These are phyloP conservation scores for Saccharomycopsis javanensis DNA, from an alignment of 805 yeast genomes.

Conservation along the genomic window DNA sequence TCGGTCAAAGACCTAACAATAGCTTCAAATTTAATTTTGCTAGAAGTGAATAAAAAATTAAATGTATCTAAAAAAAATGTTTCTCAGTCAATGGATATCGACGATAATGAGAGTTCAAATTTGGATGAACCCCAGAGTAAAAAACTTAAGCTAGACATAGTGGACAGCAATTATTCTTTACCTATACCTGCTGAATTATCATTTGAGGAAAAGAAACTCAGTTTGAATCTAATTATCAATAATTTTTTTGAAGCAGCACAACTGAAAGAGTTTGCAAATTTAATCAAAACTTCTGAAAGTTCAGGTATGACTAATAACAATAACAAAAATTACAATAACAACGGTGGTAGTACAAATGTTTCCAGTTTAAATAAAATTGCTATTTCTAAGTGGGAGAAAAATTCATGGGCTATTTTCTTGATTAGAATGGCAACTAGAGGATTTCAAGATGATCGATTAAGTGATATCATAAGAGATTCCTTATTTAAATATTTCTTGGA, in stretches of 20 bases:
- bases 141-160: slow-evolving; percentile 20
- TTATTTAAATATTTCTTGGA: slow-evolving; percentile 64
- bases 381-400: slow-evolving; percentile 46
- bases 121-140: slow-evolving; percentile 20
- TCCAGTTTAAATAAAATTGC: slow-evolving; percentile 26
- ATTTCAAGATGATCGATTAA: slow-evolving; percentile 37
- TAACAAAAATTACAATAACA: slow-evolving; percentile 11
- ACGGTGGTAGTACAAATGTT: slow-evolving; percentile 20
- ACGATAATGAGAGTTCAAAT: slow-evolving; percentile 15
- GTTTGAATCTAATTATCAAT: slow-evolving; percentile 46
- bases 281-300: slow-evolving; percentile 12
- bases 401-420: slow-evolving; percentile 68
- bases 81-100: not conserved
- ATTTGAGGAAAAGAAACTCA: slow-evolving; percentile 45
- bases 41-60: slow-evolving; percentile 21
- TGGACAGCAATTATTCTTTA: slow-evolving; percentile 38
- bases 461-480: slow-evolving; percentile 57
- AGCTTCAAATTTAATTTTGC: slow-evolving; percentile 53
- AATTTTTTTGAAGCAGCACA: slow-evolving; percentile 46
- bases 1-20: slow-evolving; percentile 44
- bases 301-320: slow-evolving; percentile 21
- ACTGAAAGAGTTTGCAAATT: slow-evolving; percentile 17
- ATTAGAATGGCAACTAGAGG: slow-evolving; percentile 82
- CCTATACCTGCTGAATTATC: slow-evolving; percentile 51
- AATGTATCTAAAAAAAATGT: slow-evolving; percentile 20